Evolutionary conservation across 1,284 basidiomycete genomes (phyloP), one percentile per base, ranked within the genome.

Genomic region (Laetiporus sulphureus): DNA sequence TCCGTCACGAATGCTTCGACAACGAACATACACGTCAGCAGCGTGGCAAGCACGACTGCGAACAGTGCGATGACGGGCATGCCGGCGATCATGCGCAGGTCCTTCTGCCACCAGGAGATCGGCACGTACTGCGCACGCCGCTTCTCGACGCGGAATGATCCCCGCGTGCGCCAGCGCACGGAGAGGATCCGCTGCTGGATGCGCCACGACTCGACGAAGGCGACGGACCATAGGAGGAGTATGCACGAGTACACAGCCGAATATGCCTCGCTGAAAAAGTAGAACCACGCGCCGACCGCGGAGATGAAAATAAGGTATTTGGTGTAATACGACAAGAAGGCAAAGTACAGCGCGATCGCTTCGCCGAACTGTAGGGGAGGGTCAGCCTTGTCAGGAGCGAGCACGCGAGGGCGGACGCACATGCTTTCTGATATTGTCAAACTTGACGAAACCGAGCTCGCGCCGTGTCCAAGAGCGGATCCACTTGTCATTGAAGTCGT

Each of bases 311-410:
- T 54, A 25, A 94, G 75, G 22, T 83, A 79, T 29, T 75, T 73
- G 0, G 91, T 86, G 67, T 97, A 97, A 44, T 78, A 77, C 3
- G 81, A 77, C 8, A 97, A 72, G 67, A 94, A 96, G 40, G 80
- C 77, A 62, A 94, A 96, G 65, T 97, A 96, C 20, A 94, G 75
- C n/a, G 91, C 89, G 12, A 95, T 71, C 1, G 80, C 73, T 55
- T 91, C 90, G 12, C 93, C 91, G 57, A 92, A 93, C 79, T 92
- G 49, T n/a, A n/a, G n/a, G n/a, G n/a, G n/a, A n/a, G n/a, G n/a
- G n/a, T n/a, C n/a, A n/a, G n/a, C n/a, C n/a, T n/a, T n/a, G 34
- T 32, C 11, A 31, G 10, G 19, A 20, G 19, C 50, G 13, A 48
- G 40, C 24, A 41, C 44, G 32, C 16, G 16, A 35, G 29, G 21